Evolutionary conservation across 305 asterid species (phyloP).

Genomic region (Fraxinus xanthoxyloides): DNA sequence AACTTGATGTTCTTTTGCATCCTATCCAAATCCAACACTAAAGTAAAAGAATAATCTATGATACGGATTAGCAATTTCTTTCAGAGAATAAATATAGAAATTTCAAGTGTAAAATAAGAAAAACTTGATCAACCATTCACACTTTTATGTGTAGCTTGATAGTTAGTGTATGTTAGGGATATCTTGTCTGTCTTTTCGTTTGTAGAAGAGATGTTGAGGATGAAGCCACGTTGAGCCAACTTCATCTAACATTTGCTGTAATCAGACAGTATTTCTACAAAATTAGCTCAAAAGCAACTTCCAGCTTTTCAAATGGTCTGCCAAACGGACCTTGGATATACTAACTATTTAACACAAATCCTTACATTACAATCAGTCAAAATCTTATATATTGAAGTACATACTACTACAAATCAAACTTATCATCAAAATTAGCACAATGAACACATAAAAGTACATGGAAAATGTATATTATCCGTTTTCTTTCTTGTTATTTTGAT

Average conservation of each 20-base stretch:
- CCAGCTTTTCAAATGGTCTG: neutral
- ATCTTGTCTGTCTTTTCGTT: neutral
- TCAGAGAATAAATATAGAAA: neutral
- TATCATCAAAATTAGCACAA: neutral
- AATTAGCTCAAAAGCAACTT: neutral
- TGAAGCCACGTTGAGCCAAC: neutral
- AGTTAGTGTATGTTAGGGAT: neutral
- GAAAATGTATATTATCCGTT: neutral
- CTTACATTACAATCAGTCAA: neutral
- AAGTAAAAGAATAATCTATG: neutral
- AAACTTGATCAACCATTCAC: neutral
- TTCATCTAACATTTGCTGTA: neutral
- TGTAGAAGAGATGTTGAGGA: neutral
- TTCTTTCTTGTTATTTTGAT: neutral
- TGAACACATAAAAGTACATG: neutral
- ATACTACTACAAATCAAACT: neutral
- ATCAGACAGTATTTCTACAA: neutral
- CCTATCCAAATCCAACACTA: neutral
- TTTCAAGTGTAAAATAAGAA: neutral
- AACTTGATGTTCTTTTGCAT: neutral
- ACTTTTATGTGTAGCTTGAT: neutral
- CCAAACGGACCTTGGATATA: neutral
- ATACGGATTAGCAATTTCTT: neutral
- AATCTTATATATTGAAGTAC: neutral
- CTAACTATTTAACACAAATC: neutral